phyloP scores from a whole-genome alignment of 1,284 basidiomycete species.

The Cryptococcus sp. region DNA sequence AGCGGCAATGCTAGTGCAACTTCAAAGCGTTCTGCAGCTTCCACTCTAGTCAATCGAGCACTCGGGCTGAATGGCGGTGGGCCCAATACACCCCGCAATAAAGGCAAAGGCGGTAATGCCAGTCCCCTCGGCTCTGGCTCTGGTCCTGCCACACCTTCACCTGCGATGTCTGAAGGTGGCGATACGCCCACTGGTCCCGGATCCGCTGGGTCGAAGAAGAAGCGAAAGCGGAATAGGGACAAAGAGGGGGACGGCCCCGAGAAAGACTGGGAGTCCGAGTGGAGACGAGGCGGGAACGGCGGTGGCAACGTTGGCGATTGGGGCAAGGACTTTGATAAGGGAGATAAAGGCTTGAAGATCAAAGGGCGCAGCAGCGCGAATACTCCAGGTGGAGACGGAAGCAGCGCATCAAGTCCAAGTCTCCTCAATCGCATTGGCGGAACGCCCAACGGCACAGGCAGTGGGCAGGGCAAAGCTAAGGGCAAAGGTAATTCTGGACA shows the following conservation, averaged over 20 bases:
- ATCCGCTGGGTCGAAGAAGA: neutral
- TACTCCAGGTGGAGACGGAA: too few relatives aligned
- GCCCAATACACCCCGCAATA: neutral
- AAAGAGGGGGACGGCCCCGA: slow-evolving; percentile 9
- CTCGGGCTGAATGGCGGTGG: slow-evolving; percentile 9
- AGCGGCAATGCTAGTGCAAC: neutral
- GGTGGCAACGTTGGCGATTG: slow-evolving; percentile 32
- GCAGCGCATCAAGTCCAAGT: too few relatives aligned
- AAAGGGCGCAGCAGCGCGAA: too few relatives aligned
- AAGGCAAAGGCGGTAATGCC: neutral
- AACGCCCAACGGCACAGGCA: too few relatives aligned
- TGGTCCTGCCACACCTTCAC: too few relatives aligned
- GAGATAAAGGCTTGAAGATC: slow-evolving; percentile 5
- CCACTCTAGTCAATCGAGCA: neutral
- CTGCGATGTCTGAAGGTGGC: neutral
- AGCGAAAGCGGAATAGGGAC: neutral
- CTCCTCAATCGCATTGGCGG: too few relatives aligned
- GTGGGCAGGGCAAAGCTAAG: too few relatives aligned
- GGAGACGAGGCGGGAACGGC: slow-evolving; percentile 24
- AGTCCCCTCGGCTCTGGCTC: neutral
- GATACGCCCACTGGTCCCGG: neutral
- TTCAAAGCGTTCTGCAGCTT: too few relatives aligned
- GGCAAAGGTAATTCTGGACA: neutral
- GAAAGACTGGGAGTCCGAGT: slow-evolving; percentile 31
- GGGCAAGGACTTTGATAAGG: slow-evolving; percentile 28